Conservation (phyloP, 139 green algal genomes). For the Desmodesmus armatus region DNA sequence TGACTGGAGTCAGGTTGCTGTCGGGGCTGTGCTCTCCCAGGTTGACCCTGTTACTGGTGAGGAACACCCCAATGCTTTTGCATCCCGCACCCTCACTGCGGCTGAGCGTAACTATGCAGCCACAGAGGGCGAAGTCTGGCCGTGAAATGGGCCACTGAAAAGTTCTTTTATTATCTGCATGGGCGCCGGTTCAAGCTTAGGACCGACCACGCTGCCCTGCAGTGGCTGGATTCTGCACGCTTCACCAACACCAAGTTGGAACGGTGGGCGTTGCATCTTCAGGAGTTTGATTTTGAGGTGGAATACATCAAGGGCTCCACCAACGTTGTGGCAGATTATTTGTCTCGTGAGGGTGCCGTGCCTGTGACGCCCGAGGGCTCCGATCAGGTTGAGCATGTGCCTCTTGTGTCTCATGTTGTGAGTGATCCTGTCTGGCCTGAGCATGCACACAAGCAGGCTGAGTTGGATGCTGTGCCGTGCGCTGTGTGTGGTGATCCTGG, state of each 20-base stretch:
- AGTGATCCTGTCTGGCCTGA: constrained; percentile 9
- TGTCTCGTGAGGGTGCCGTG: constrained; percentile 14
- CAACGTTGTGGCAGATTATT: constrained; percentile 40
- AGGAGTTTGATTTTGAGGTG: constrained; percentile 43
- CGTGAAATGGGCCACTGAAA: constrained; percentile 40
- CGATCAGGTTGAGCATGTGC: not conserved
- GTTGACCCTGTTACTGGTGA: not conserved
- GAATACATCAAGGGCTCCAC: constrained; percentile 34
- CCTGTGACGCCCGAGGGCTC: not conserved
- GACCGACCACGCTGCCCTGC: constrained; percentile 42
- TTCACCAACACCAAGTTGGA: constrained; percentile 48
- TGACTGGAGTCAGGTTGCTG: constrained; percentile 41
- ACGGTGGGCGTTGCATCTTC: constrained; percentile 43
- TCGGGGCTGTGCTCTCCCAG: constrained; percentile 43
- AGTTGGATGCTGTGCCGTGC: not conserved
- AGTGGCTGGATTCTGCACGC: constrained; percentile 40
- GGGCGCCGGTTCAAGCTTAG: constrained; percentile 19
- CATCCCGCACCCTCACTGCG: not conserved
- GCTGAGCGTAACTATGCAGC: constrained; percentile 48
- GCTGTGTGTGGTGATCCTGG: constrained; percentile 16
- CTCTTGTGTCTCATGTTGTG: not conserved
- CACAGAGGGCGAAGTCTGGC: constrained; percentile 45
- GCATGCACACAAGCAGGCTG: not conserved
- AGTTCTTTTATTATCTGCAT: constrained; percentile 45
- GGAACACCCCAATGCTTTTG: constrained; percentile 32